These are phyloP conservation scores for Xylariaceae sp. DNA, from an alignment of 2,329 filamentous ascomycete genomes.

Conservation along the genomic window DNA sequence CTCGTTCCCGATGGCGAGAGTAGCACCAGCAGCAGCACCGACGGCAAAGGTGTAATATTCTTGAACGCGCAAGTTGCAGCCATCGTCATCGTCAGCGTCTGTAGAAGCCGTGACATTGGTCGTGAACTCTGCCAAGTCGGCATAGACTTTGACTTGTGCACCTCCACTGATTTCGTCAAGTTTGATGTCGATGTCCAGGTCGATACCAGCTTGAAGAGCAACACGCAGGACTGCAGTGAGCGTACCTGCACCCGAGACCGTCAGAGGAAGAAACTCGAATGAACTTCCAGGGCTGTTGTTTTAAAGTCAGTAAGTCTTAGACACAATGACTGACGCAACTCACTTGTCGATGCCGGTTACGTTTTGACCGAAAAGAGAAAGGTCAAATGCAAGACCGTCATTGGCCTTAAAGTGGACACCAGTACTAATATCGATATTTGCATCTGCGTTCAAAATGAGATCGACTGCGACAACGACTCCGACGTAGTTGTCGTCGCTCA, in stretches of 20 bases:
- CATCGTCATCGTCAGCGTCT: conserved; percentile 27
- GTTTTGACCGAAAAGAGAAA: conserved; percentile 49
- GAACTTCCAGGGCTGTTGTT: conserved; percentile 45
- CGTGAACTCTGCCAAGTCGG: conserved; percentile 52
- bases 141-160: conserved; percentile 47
- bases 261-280: conserved; percentile 58
- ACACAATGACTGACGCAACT: conserved; percentile 26
- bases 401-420: conserved; percentile 57
- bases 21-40: conserved; percentile 54
- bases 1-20: conserved; percentile 39
- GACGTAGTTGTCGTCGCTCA: conserved; percentile 39
- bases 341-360: conserved; percentile 49
- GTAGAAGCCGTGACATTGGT: conserved; percentile 47
- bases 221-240: conserved; percentile 49
- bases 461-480: conserved; percentile 51
- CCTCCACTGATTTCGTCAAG: conserved; percentile 36
- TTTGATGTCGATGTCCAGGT: conserved; percentile 24
- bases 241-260: conserved; percentile 41
- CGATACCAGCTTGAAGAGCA: conserved; percentile 44
- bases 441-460: conserved; percentile 48
- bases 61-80: conserved; percentile 45
- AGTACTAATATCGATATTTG: conserved; percentile 47
- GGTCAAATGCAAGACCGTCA: conserved; percentile 45
- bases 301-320: not conserved
- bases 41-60: conserved; percentile 52